phyloP scores from a whole-genome alignment of 768 basidiomycete species.

The Lactarius psammicola region DNA sequence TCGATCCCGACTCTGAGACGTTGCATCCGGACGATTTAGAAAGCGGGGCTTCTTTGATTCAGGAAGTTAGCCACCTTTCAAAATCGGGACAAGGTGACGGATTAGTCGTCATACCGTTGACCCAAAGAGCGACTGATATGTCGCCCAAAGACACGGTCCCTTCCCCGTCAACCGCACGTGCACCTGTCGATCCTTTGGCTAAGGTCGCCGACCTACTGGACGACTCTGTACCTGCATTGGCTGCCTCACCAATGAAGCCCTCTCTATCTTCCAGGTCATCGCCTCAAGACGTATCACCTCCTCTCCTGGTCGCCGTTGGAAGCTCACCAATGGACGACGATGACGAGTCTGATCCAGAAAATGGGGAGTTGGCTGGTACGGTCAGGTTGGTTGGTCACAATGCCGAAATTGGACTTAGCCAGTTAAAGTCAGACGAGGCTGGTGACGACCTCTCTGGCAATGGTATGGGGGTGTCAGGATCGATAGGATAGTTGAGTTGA shows the following conservation, averaged over 20 bases:
- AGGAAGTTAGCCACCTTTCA: constrained; percentile 25
- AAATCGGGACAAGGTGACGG: not conserved
- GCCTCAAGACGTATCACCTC: constrained; percentile 2
- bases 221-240: constrained; percentile 42
- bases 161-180: constrained; percentile 17
- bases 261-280: constrained; percentile 33
- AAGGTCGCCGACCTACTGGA: constrained; percentile 52
- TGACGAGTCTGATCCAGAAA: constrained; percentile 5
- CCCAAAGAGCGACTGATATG: not conserved
- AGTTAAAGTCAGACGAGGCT: constrained; percentile 7
- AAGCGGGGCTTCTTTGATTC: constrained; percentile 28
- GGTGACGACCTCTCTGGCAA: constrained; percentile 16
- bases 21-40: constrained; percentile 29
- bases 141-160: constrained; percentile 25
- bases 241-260: constrained; percentile 35
- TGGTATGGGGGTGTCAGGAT: constrained; percentile 44
- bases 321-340: not conserved
- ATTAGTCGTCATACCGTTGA: not conserved
- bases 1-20: constrained; percentile 42
- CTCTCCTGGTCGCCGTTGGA: constrained; percentile 1
- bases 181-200: constrained; percentile 24
- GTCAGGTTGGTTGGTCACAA: constrained; percentile 15
- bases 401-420: constrained; percentile 1
- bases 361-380: constrained; percentile 4
- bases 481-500: constrained; percentile 10